Percentiles rank a stretch among this genome's conserved stretches.
These are phyloP conservation scores for Naegleria lovaniensis DNA, from an alignment of 208 protist genomes.

Conservation along the genomic window DNA sequence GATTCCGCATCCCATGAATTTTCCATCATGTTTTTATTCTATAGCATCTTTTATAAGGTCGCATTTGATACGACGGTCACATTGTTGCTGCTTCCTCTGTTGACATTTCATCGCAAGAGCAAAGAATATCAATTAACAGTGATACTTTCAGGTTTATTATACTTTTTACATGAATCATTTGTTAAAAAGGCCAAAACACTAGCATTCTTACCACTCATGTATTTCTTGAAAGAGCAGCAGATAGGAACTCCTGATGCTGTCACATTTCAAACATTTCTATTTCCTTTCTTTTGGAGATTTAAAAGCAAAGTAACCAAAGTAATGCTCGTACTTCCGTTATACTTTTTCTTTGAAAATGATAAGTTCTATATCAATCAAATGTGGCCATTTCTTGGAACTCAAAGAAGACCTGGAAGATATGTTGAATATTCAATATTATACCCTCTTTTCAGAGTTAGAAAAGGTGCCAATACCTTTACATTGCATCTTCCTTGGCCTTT, in stretches of 20 bases:
- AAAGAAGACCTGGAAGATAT: not conserved
- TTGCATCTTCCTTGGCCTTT: not conserved
- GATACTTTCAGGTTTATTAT: not conserved
- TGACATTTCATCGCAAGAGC: not conserved
- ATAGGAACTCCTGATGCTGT: not conserved
- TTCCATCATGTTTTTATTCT: constrained; percentile 12
- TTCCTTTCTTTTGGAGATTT: constrained; percentile 8
- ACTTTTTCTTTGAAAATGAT: not conserved
- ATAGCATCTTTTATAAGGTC: not conserved
- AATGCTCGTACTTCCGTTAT: not conserved
- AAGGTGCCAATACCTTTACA: not conserved
- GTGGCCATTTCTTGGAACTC: constrained; percentile 11
- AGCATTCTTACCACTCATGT: not conserved
- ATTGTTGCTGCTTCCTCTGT: not conserved
- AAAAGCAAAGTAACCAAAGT: not conserved
- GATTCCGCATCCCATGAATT: not conserved
- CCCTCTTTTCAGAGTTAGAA: constrained; percentile 23
- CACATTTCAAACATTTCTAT: not conserved
- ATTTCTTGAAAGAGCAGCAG: not conserved
- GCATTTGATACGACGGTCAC: no score
- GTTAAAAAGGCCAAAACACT: not conserved
- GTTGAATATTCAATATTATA: not conserved
- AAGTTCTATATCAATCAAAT: not conserved
- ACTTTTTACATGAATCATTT: not conserved
- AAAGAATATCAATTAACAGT: not conserved